Base-by-base conservation (phyloP, 768 basidiomycete genomes). In the Kwoniella botswanensis region DNA sequence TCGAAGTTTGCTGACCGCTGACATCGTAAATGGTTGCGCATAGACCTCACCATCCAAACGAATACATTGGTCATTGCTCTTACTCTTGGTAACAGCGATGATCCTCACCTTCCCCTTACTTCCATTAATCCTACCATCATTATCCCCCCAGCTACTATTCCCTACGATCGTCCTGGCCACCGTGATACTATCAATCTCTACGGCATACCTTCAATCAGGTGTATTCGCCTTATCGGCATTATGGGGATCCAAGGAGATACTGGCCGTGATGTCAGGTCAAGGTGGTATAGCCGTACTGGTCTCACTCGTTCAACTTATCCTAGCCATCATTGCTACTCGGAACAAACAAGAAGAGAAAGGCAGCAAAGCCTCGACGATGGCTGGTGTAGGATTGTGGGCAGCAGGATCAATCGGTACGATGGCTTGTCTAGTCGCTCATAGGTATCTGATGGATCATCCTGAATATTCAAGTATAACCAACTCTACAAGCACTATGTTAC, bases 271-370 rank as follows among this genome's bases (percentile, higher is more conserved):
- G 86, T 89, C 92, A 2, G 93, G 93, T 12, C 92, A 94, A 83
- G 93, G 91, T 0, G 92, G 91, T 0, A 88, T 94, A 1, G 94
- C 90, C 0, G 92, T 95, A 13, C 89, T 88, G 1, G 89, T 94
- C 71, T 93, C 92, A 63, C 85, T 86, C 1, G 89, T 93, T 0
- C 93, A 94, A 76, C 87, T 93, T 9, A 71, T 89, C 43, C 89
- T 92, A 2, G 79, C 80, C 17, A 53, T 78, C 57, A 65, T 81
- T 11, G 17, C 63, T 10, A 26, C 56, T 24, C 53, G 9, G 35
- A 58, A 18, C 12, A 55, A 22, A 17, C 11, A 56, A 11, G 71
- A 64, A 9, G 63, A 43, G 71, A 78, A 70, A 74, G 63, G 80
- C 17, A 50, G 46, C 7, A 65, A 56, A 13, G 59, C 50, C 10